Conservation (phyloP, 1,284 basidiomycete genomes). For the Pseudozyma flocculosa region DNA sequence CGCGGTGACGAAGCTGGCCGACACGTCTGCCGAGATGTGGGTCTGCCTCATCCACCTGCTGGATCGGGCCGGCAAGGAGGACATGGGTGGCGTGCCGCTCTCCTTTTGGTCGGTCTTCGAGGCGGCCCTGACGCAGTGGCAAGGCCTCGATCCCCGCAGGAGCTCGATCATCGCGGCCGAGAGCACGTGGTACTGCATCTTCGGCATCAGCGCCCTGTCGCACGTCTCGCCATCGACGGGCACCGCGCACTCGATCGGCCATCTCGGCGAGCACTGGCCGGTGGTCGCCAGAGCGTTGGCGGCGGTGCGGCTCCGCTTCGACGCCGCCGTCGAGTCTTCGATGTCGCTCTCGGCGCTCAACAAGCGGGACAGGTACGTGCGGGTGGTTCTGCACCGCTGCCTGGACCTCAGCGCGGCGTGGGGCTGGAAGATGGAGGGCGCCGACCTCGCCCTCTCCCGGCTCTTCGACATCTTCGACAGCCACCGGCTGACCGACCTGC, state of each 20-base stretch:
- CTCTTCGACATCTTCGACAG: slow-evolving; percentile 77
- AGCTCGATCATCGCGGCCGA: slow-evolving; percentile 60
- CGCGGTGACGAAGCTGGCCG: slow-evolving; percentile 51
- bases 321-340: slow-evolving; percentile 63
- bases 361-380: slow-evolving; percentile 75
- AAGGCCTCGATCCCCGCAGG: slow-evolving; percentile 61
- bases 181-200: slow-evolving; percentile 71
- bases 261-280: slow-evolving; percentile 70
- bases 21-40: slow-evolving; percentile 71
- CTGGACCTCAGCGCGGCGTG: slow-evolving; percentile 71
- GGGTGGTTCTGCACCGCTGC: slow-evolving; percentile 72
- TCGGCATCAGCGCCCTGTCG: slow-evolving; percentile 72
- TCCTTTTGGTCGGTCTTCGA: slow-evolving; percentile 41
- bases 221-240: slow-evolving; percentile 74
- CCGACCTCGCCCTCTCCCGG: slow-evolving; percentile 67
- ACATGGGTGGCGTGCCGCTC: slow-evolving; percentile 8
- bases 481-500: slow-evolving; percentile 76
- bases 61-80: slow-evolving; percentile 19
- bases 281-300: slow-evolving; percentile 55
- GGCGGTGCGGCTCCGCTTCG: slow-evolving; percentile 63
- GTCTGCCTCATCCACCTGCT: slow-evolving; percentile 69
- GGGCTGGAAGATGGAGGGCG: slow-evolving; percentile 68
- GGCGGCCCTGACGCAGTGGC: slow-evolving; percentile 33
- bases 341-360: slow-evolving; percentile 62
- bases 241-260: slow-evolving; percentile 60